Evolutionary conservation across 306 rosid genomes (phyloP).

Genomic region (Castanopsis chinensis): DNA sequence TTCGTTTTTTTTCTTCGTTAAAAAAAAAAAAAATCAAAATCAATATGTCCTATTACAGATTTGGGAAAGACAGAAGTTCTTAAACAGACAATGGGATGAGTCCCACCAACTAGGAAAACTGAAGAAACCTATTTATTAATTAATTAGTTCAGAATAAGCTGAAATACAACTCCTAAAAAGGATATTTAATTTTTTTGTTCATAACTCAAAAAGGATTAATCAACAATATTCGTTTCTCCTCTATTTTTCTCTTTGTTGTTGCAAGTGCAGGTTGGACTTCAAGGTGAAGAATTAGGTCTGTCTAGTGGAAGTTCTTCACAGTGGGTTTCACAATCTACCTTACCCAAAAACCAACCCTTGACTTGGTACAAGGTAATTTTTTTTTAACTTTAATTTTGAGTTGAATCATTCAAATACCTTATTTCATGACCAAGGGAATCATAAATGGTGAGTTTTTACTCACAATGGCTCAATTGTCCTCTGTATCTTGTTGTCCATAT

Average conservation of each 20-base stretch:
- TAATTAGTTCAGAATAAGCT: neutral
- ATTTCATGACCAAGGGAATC: neutral
- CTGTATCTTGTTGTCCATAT: neutral
- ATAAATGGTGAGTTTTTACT: neutral
- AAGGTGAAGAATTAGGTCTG: constrained; percentile 63
- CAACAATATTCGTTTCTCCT: constrained; percentile 6
- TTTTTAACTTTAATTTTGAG: neutral
- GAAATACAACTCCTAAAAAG: neutral
- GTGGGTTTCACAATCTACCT: constrained; percentile 63
- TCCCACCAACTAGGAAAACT: neutral
- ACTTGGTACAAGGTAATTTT: constrained; percentile 92
- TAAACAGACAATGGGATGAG: neutral
- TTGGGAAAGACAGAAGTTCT: neutral
- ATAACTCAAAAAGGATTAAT: constrained; percentile 3
- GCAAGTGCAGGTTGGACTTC: constrained; percentile 72
- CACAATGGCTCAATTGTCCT: neutral
- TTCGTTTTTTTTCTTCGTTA: neutral
- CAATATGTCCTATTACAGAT: neutral
- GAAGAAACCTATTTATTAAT: neutral
- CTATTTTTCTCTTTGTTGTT: constrained; percentile 5
- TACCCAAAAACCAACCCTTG: constrained; percentile 78
- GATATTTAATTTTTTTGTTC: neutral
- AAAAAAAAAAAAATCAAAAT: no score
- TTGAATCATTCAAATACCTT: neutral
- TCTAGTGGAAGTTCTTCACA: constrained; percentile 60